These are phyloP conservation scores for Penicillium frequentans DNA, from an alignment of 2,329 filamentous ascomycete genomes.

Conservation along the genomic window DNA sequence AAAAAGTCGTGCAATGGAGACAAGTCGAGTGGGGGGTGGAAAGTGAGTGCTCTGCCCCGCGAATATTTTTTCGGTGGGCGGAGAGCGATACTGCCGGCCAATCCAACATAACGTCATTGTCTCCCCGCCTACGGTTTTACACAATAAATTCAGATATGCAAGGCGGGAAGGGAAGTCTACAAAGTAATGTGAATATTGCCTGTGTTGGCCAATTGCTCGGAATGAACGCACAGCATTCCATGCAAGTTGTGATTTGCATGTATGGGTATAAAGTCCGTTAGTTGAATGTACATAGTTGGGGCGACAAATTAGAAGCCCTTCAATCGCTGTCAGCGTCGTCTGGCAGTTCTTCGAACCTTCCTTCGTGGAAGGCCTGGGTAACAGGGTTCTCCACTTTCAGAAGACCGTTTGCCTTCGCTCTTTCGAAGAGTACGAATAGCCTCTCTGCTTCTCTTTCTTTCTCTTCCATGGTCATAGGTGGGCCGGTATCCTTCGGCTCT, in stretches of 20 bases:
- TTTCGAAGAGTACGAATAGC: slow-evolving; percentile 86
- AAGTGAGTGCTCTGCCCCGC: slow-evolving; percentile 27
- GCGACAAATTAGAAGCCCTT: background rate
- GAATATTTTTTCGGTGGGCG: slow-evolving; percentile 34
- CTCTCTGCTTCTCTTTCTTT: slow-evolving; percentile 89
- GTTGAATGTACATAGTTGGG: background rate
- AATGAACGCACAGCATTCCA: background rate
- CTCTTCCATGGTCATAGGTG: slow-evolving; percentile 85
- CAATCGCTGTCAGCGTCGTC: slow-evolving; percentile 50
- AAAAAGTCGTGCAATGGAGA: background rate
- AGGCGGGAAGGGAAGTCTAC: too few relatives aligned
- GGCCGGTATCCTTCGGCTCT: slow-evolving; percentile 59
- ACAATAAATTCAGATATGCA: background rate
- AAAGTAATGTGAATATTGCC: too few relatives aligned
- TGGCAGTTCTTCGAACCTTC: slow-evolving; percentile 68
- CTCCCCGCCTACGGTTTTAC: background rate
- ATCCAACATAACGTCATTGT: slow-evolving; percentile 17
- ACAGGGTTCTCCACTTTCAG: slow-evolving; percentile 79
- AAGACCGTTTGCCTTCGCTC: slow-evolving; percentile 71
- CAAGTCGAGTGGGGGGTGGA: background rate
- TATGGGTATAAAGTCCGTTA: background rate
- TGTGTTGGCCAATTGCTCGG: background rate
- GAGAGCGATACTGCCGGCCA: slow-evolving; percentile 21
- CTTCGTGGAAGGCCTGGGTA: slow-evolving; percentile 66
- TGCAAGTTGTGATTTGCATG: background rate